A percentile compares a stretch with the other conserved stretches of the same genome.
Conservation (phyloP, 2,329 filamentous ascomycete genomes). For the Botrytis sinoallii region DNA sequence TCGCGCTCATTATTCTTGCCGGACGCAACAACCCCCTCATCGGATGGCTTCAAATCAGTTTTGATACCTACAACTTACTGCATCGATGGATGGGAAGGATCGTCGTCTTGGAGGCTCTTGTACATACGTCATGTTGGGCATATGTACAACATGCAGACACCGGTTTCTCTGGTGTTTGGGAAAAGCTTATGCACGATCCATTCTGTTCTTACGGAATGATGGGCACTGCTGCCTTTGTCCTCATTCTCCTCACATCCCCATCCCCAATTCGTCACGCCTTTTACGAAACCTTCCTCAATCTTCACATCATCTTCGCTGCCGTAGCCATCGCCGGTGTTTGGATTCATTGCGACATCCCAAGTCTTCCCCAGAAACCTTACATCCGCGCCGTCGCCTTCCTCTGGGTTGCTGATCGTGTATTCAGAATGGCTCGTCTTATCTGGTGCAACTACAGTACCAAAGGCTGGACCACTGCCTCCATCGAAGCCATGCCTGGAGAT, state of each 20-base stretch:
- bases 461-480: conserved; percentile 60
- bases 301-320: conserved; percentile 75
- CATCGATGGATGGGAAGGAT: conserved; percentile 82
- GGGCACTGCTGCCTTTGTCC: conserved; percentile 57
- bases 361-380: conserved; percentile 66
- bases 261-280: conserved; percentile 88
- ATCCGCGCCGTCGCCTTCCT: conserved; percentile 70
- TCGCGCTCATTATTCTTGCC: conserved; percentile 84
- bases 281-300: conserved; percentile 92
- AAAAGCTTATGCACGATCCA: conserved; percentile 52
- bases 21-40: conserved; percentile 94
- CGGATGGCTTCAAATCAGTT: conserved; percentile 75
- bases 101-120: conserved; percentile 63
- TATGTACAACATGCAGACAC: conserved; percentile 66
- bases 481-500: conserved; percentile 68
- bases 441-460: conserved; percentile 57
- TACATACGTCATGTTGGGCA: conserved; percentile 71
- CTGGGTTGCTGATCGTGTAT: conserved; percentile 70
- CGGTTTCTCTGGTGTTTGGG: conserved; percentile 57
- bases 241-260: conserved; percentile 67
- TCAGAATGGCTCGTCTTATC: conserved; percentile 59
- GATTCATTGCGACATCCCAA: conserved; percentile 70
- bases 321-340: conserved; percentile 69
- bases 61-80: conserved; percentile 92
- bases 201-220: conserved; percentile 66